A percentile compares a stretch with the other conserved stretches of the same genome.
Conservation (phyloP, 306 rosid genomes). For the Dalbergia cochinchinensis region DNA sequence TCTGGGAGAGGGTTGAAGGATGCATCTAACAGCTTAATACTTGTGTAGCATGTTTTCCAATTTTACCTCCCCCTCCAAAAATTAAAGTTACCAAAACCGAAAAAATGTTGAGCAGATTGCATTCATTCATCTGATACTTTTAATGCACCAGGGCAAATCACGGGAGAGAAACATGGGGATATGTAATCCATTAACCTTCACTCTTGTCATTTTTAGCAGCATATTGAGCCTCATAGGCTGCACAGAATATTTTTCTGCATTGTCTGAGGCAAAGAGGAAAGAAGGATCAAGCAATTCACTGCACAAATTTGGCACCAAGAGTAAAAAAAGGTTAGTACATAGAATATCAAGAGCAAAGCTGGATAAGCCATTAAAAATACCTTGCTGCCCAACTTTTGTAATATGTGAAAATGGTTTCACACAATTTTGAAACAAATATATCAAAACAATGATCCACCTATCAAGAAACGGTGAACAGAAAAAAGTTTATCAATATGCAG, state of each 20-base stretch:
- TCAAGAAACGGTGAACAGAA: constrained; percentile 33
- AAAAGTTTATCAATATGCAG: constrained; percentile 17
- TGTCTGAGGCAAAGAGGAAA: constrained; percentile 87
- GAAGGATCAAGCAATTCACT: constrained; percentile 95
- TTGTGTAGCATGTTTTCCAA: constrained; percentile 4
- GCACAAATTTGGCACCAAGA: constrained; percentile 57
- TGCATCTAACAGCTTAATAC: constrained; percentile 26
- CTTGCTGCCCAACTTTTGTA: constrained; percentile 99
- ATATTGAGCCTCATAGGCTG: constrained; percentile 84
- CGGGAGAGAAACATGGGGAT: constrained; percentile 31
- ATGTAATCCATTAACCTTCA: constrained; percentile 69
- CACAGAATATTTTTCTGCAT: constrained; percentile 87
- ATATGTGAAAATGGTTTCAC: constrained; percentile 81
- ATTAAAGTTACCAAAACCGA: constrained; percentile 10
- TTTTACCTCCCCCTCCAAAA: background rate
- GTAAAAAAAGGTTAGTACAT: constrained; percentile 33
- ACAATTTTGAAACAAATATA: constrained; percentile 82
- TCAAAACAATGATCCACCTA: constrained; percentile 98
- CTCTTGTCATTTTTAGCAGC: constrained; percentile 88
- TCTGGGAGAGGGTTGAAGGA: background rate
- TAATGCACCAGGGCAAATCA: constrained; percentile 34
- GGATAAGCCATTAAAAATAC: constrained; percentile 57
- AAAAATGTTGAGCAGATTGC: constrained; percentile 26
- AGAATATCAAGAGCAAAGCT: constrained; percentile 39
- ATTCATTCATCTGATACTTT: constrained; percentile 24